Percentiles rank a stretch among this genome's conserved stretches.
Conservation (phyloP, 2,329 filamentous ascomycete species). For the Cladosporium austrohemisphaericum region DNA sequence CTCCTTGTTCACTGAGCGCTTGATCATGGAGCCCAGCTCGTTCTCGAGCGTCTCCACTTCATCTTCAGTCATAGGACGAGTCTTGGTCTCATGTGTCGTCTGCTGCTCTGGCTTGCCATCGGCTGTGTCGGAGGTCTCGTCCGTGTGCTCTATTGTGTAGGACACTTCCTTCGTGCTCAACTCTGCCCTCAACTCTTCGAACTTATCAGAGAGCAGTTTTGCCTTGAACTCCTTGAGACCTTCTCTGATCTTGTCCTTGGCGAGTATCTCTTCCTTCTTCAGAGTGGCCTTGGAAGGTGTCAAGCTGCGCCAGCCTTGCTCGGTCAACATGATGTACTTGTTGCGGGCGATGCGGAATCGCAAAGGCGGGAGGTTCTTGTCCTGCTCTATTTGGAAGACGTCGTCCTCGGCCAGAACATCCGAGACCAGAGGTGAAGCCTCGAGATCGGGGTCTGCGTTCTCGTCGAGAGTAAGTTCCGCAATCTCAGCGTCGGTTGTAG, state of each 20-base stretch:
- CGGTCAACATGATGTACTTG: conserved; percentile 30
- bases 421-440: conserved; percentile 24
- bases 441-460: conserved; percentile 13
- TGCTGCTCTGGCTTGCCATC: not conserved
- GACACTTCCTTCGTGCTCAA: not conserved
- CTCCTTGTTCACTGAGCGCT: not conserved
- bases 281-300: not conserved
- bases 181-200: not conserved
- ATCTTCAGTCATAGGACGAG: not conserved
- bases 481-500: conserved; percentile 17
- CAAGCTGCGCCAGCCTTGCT: conserved; percentile 25
- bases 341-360: conserved; percentile 30
- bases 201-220: not conserved
- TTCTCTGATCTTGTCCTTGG: not conserved
- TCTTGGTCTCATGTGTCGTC: not conserved
- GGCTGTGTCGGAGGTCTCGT: not conserved
- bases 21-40: not conserved
- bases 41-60: not conserved
- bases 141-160: not conserved
- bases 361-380: conserved; percentile 24
- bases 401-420: conserved; percentile 27
- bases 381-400: conserved; percentile 27
- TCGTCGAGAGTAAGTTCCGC: conserved; percentile 18
- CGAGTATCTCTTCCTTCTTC: not conserved
- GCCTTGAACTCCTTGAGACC: not conserved